Conservation (phyloP, 805 yeast genomes). For the Myxozyma neotropica region DNA sequence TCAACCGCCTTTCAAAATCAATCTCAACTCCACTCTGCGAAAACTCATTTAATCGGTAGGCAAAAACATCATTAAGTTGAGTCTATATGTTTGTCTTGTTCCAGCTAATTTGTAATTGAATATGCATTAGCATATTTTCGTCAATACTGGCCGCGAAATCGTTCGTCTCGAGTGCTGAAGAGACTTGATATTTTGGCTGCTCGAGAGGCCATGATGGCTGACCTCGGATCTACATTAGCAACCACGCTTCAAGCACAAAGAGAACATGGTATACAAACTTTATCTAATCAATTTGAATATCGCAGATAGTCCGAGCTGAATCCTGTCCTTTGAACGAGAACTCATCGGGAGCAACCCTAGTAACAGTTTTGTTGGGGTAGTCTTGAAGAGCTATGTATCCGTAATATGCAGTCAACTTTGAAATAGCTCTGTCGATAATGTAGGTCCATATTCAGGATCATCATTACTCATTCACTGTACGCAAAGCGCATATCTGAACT, state of each 20-base stretch:
- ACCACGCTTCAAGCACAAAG: too few relatives aligned
- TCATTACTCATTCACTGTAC: neutral
- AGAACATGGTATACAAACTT: too few relatives aligned
- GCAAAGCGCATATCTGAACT: neutral
- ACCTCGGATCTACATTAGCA: too few relatives aligned
- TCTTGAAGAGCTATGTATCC: slow-evolving; percentile 54
- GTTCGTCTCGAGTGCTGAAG: slow-evolving; percentile 1
- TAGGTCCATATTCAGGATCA: slow-evolving; percentile 19
- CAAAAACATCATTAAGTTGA: slow-evolving; percentile 22
- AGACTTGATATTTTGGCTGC: too few relatives aligned
- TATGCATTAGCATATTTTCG: neutral
- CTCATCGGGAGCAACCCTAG: too few relatives aligned
- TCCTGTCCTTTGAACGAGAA: too few relatives aligned
- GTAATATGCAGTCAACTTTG: slow-evolving; percentile 14
- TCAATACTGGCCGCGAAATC: neutral
- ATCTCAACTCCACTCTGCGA: neutral
- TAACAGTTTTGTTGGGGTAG: slow-evolving; percentile 63
- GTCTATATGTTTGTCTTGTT: neutral
- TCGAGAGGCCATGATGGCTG: too few relatives aligned
- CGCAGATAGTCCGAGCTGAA: too few relatives aligned
- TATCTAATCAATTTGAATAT: too few relatives aligned
- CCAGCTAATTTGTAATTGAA: neutral
- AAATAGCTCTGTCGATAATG: slow-evolving; percentile 28
- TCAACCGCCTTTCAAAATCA: neutral
- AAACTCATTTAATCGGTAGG: neutral